Evolutionary conservation across 2,329 filamentous ascomycete species (phyloP).

Genomic region (Onygenales sp.): DNA sequence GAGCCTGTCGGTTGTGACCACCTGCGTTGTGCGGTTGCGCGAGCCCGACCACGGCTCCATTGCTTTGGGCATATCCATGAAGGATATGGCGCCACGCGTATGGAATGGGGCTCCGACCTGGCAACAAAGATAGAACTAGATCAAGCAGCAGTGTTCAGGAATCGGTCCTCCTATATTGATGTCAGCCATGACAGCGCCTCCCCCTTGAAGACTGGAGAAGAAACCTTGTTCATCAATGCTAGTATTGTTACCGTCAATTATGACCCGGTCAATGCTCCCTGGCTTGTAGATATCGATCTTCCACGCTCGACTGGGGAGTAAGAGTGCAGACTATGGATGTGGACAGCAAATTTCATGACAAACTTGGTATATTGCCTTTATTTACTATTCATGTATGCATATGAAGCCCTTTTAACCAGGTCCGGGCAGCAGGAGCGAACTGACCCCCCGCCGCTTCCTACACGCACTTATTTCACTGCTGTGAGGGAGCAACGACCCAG

Average conservation of each 20-base stretch:
- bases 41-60: conserved; percentile 46
- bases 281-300: conserved; percentile 47
- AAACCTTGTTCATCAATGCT: conserved; percentile 51
- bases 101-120: conserved; percentile 12
- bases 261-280: conserved; percentile 42
- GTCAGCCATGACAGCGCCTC: conserved; percentile 18
- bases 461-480: no score
- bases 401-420: no score
- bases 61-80: conserved; percentile 57
- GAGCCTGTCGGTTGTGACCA: conserved; percentile 46
- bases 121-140: conserved; percentile 16
- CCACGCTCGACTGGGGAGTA: conserved; percentile 13
- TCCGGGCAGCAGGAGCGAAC: no score
- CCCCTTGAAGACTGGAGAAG: conserved; percentile 34
- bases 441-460: no score
- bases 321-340: neutral
- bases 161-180: conserved; percentile 26
- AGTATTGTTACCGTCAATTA: conserved; percentile 46
- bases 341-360: neutral
- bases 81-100: conserved; percentile 39
- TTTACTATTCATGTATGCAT: no score
- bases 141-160: conserved; percentile 20
- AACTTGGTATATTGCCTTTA: neutral
- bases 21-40: conserved; percentile 41
- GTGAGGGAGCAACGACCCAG: no score